Base-by-base conservation (phyloP, 2,329 filamentous ascomycete genomes). In the Fusarium redolens region DNA sequence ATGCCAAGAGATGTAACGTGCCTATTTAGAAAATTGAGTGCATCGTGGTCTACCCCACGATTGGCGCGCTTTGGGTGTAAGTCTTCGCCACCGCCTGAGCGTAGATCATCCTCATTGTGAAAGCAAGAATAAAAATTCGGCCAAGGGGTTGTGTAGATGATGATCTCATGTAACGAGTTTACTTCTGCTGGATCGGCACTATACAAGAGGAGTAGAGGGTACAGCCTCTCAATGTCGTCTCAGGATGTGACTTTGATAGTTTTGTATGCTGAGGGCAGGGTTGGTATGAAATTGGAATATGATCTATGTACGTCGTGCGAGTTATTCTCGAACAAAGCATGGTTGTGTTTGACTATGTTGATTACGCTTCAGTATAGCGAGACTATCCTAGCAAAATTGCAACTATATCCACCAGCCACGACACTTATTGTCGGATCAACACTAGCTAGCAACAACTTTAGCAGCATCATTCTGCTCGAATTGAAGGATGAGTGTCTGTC, bases 21-120 rank as follows among this genome's bases (percentile, higher is more conserved):
- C 25, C 45, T 55, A 43, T 68, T 28, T 10, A 62, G n/a, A 3
- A 25, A 51, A 25, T 14, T 37, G 17, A 52, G 65, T 28, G 30
- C 30, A 22, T 33, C 4, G 38, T 55, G 17, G 22, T 28, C 33
- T 28, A 51, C 28, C 31, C 38, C 31, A 40, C 28, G n/a, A 68
- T 68, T 68, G 65, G 65, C 17, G 41, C 41, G 41, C 63, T 68
- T 68, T 62, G 22, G 4, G 13, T 31, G 10, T 40, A 22, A 38
- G 20, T 28, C n/a, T 33, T 68, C 31, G 63, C 63, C 65, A 62
- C 63, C 30, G 12, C 45, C 48, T 40, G 20, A 33, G 47, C 30
- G 55, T 11, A 50, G 41, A 62, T 55, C 41, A 35, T 43, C 25
- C 18, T 30, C 47, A 11, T 54, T 37, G 6, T 38, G 28, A 38